Percentiles rank a stretch among this genome's conserved stretches.
phyloP scores from a whole-genome alignment of 2,329 filamentous ascomycete genomes.

The Colletotrichum acutatum region DNA sequence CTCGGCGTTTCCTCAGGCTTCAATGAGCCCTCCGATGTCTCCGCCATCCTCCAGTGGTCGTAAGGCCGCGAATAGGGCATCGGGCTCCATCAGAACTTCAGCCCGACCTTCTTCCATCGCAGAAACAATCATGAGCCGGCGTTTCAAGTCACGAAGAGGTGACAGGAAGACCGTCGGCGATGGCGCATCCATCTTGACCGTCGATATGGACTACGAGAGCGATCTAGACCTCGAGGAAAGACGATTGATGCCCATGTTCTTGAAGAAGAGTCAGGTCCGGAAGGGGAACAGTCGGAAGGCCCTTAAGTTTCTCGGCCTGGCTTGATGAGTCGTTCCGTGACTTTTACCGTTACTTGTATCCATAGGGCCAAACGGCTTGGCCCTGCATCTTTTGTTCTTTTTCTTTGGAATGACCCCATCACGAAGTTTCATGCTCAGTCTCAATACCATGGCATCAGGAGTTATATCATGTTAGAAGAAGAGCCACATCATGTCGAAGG shows the following conservation, averaged over 20 bases:
- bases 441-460: not conserved
- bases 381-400: not conserved
- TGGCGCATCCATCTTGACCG: constrained; percentile 46
- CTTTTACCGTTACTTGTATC: not conserved
- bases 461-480: not conserved
- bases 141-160: constrained; percentile 41
- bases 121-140: constrained; percentile 48
- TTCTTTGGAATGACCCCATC: not conserved
- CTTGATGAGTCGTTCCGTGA: constrained; percentile 39
- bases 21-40: constrained; percentile 28
- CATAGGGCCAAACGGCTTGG: not conserved
- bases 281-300: constrained; percentile 62
- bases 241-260: constrained; percentile 62
- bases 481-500: not conserved
- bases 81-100: constrained; percentile 29
- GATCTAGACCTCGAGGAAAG: constrained; percentile 60
- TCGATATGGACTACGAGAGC: constrained; percentile 51
- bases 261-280: constrained; percentile 46
- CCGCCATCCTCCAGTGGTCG: constrained; percentile 17
- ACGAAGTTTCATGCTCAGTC: not conserved
- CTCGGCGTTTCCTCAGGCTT: constrained; percentile 43
- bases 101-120: constrained; percentile 45
- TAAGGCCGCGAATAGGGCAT: not conserved
- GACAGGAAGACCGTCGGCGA: constrained; percentile 37
- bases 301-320: constrained; percentile 63